Conservation (phyloP, 2,329 filamentous ascomycete species). For the Diaporthe vaccinii region DNA sequence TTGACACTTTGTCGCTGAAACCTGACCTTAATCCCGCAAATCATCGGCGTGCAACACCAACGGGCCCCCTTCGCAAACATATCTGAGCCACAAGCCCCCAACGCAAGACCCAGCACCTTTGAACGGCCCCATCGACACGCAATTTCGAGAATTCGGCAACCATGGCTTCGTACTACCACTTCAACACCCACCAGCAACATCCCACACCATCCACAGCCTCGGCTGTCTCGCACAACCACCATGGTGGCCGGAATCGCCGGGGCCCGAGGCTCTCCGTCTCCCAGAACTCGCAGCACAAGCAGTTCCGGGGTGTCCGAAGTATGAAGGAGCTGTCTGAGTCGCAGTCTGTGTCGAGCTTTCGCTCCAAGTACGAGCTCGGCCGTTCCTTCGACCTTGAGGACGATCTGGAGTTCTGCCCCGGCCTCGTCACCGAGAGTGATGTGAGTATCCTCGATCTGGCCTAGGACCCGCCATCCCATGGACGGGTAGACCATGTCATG, state of each 20-base stretch:
- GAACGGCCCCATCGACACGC: background rate
- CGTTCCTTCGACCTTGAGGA: slow-evolving; percentile 96
- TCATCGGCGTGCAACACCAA: slow-evolving; percentile 26
- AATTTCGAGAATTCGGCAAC: slow-evolving; percentile 10
- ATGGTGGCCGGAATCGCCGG: slow-evolving; percentile 87
- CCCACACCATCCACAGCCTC: slow-evolving; percentile 67
- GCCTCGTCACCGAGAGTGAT: slow-evolving; percentile 92
- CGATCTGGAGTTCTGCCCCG: slow-evolving; percentile 95
- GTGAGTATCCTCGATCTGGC: slow-evolving; percentile 68
- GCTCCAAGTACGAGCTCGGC: slow-evolving; percentile 89
- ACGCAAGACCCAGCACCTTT: background rate
- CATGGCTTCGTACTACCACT: slow-evolving; percentile 77
- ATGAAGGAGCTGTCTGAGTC: slow-evolving; percentile 89
- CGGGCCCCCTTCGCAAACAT: background rate
- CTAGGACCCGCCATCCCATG: background rate
- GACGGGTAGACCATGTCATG: background rate
- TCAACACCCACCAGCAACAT: slow-evolving; percentile 70
- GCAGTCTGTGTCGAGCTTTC: slow-evolving; percentile 82
- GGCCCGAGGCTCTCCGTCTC: slow-evolving; percentile 83
- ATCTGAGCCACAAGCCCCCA: slow-evolving; percentile 23
- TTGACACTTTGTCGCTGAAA: slow-evolving; percentile 28
- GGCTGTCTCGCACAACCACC: slow-evolving; percentile 79
- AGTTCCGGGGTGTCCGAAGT: slow-evolving; percentile 86
- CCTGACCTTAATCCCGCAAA: slow-evolving; percentile 35
- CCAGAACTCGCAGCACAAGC: slow-evolving; percentile 83